Evolutionary conservation across 306 rosid genomes (phyloP), one percentile per base, ranked within the genome.

Genomic region (Spatholobus suberectus): DNA sequence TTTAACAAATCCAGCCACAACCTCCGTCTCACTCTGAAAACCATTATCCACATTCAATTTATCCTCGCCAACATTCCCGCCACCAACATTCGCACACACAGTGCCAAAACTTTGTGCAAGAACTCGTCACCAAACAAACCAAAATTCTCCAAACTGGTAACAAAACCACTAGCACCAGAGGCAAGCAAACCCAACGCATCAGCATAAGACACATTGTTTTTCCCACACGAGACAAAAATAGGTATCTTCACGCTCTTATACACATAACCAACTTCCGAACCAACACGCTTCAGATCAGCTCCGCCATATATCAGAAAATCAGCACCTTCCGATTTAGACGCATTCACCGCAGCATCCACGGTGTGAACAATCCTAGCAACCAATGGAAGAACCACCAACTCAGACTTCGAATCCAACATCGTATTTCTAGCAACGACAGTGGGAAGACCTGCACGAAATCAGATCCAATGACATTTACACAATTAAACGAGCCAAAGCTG

Each of bases 271-370:
- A 86, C 73, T 29, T 86, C 90, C 75, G 32, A 46, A 47, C 70
- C 66, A 55, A 72, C 69, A 70, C 13, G 63, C 54, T 89, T 77
- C 86, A 81, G 79, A 67, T 87, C 84, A 14, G 61, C 82, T 79
- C 83, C 79, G 21, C 75, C 87, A 67, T 91, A 93, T 70, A 93
- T 88, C 84, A 96, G 94, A 86, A 91, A 96, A 87, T 96, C 98
- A 71, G 99, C 98, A 73, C 99, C 99, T 87, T 96, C 99, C 0
- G 98, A 90, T 57, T 75, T 88, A 34, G 98, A 91, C 9, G 99
- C 99, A 77, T 73, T 89, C 47, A 90, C 81, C 3, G 98, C 99
- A 77, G 92, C 85, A 63, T 88, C 89, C 4, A 80, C 69, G 1
- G 90, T 83, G 70, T 91, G 88, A 68, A 93, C 99, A 59, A 81